Evolutionary conservation across 371 early-diverging fungal genomes (phyloP).

Genomic region (Mucor sp.): DNA sequence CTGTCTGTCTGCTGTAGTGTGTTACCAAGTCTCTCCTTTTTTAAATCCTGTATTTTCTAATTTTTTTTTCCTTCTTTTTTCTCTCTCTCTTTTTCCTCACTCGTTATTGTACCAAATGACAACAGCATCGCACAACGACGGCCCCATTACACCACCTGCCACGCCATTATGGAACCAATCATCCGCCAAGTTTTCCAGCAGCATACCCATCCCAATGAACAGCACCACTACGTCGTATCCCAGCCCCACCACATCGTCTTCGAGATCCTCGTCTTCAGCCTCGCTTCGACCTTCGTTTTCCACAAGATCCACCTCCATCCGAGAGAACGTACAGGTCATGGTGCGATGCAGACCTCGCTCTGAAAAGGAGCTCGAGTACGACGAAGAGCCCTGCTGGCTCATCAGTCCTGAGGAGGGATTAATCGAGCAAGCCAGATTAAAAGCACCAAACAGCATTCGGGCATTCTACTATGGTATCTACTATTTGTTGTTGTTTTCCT

Average conservation of each 20-base stretch:
- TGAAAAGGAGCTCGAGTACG: conserved; percentile 17
- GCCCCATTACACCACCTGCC: conserved; percentile 15
- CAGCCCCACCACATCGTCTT: neutral
- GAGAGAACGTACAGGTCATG: conserved; percentile 45
- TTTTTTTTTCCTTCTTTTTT: neutral
- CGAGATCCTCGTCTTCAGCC: neutral
- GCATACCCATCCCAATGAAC: neutral
- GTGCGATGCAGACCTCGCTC: conserved; percentile 44
- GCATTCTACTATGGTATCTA: conserved; percentile 20
- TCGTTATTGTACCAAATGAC: neutral
- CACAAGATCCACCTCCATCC: conserved; percentile 14
- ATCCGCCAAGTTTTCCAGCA: neutral
- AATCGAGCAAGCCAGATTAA: conserved; percentile 14
- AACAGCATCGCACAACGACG: neutral
- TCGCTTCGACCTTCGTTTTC: conserved; percentile 14
- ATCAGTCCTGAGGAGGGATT: conserved; percentile 19
- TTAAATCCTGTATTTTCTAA: neutral
- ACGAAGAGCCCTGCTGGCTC: conserved; percentile 30
- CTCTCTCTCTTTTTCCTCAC: neutral
- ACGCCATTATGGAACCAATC: conserved; percentile 17
- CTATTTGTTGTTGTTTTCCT: neutral
- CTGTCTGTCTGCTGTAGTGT: neutral
- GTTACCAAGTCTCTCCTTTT: neutral
- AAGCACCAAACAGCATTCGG: conserved; percentile 3
- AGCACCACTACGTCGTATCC: neutral